phyloP scores from a whole-genome alignment of 257 asterid species.

The Solanum boliviense region DNA sequence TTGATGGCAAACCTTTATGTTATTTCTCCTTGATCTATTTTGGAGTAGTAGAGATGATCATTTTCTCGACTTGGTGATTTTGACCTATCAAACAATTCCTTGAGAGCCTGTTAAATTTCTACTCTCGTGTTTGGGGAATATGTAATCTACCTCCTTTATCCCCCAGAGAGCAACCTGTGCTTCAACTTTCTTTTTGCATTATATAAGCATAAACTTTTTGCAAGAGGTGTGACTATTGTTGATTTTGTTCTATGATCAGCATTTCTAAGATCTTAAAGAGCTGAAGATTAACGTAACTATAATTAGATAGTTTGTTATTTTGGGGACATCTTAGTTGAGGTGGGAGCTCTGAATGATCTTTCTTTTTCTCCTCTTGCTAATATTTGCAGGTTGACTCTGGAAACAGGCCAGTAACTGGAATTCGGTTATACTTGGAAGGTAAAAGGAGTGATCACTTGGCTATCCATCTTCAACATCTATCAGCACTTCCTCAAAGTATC shows the following conservation, averaged over 20 bases:
- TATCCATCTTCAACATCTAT: constrained; percentile 87
- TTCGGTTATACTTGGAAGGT: constrained; percentile 88
- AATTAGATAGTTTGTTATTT: background rate
- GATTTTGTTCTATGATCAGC: background rate
- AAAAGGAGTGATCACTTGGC: constrained; percentile 80
- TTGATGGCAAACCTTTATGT: background rate
- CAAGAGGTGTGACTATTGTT: background rate
- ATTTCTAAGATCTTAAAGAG: background rate
- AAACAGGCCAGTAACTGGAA: constrained; percentile 81
- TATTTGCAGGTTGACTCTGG: constrained; percentile 62
- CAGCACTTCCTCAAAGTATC: constrained; percentile 53
- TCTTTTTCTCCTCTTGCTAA: background rate
- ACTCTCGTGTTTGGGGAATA: background rate
- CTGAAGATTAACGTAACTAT: background rate
- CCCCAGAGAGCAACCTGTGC: background rate
- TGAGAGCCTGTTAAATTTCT: background rate
- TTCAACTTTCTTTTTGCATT: background rate
- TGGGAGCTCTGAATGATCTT: background rate
- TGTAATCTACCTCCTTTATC: background rate
- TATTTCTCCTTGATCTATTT: background rate
- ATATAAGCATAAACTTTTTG: background rate
- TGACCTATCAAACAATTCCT: background rate
- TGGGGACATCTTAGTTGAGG: background rate
- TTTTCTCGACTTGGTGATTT: background rate
- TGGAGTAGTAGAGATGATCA: background rate